These are phyloP conservation scores for Pterocarpus santalinus DNA, from an alignment of 306 rosid species.

Conservation along the genomic window DNA sequence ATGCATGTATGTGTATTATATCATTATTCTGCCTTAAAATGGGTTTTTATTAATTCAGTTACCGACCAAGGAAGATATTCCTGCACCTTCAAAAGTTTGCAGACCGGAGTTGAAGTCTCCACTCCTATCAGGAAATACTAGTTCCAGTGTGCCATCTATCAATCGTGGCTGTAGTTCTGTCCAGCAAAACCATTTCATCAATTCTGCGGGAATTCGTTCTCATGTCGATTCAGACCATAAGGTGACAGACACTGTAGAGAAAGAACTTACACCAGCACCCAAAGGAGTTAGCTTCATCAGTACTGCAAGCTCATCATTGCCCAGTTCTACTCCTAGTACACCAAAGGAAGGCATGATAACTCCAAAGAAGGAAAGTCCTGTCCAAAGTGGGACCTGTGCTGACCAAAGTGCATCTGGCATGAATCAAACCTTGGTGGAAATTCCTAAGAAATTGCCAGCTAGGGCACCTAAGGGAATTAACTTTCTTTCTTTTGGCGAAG, in stretches of 20 bases:
- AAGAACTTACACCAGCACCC: conserved; percentile 48
- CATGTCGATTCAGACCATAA: conserved; percentile 43
- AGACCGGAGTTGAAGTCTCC: conserved; percentile 58
- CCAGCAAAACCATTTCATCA: conserved; percentile 44
- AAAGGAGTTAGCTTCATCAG: conserved; percentile 67
- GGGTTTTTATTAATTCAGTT: conserved; percentile 52
- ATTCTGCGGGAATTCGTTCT: conserved; percentile 47
- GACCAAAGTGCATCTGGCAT: conserved; percentile 40
- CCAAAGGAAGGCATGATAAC: conserved; percentile 48
- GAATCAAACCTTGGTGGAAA: background rate
- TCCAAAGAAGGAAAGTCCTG: conserved; percentile 48
- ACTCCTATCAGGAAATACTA: conserved; percentile 42
- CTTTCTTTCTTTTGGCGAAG: conserved; percentile 74
- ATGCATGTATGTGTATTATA: conserved; percentile 3
- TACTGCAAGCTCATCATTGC: conserved; percentile 50
- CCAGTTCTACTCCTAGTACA: conserved; percentile 27
- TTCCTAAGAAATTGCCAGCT: conserved; percentile 5
- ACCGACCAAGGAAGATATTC: conserved; percentile 54
- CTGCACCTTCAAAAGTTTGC: conserved; percentile 46
- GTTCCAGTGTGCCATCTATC: conserved; percentile 47
- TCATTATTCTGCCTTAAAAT: conserved; percentile 11
- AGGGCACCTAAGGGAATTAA: conserved; percentile 69
- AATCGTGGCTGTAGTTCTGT: conserved; percentile 38
- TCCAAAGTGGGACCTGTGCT: conserved; percentile 34
- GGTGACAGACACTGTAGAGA: conserved; percentile 37